Evolutionary conservation across 805 yeast genomes (phyloP), one percentile per base, ranked within the genome.

Genomic region (Saccharomycopsis fibuligera): DNA sequence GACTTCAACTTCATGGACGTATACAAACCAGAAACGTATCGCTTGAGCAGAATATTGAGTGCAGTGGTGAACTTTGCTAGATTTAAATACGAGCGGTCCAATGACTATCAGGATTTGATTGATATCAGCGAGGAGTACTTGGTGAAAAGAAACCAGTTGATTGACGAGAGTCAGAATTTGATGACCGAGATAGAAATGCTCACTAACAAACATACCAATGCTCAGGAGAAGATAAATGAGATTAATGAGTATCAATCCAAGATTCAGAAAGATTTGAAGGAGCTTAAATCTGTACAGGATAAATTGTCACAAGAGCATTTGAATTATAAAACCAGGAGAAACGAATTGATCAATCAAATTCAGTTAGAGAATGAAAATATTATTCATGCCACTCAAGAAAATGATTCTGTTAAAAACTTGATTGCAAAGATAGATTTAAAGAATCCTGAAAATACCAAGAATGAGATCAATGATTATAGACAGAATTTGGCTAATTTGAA

Each of bases 31-130:
- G 96, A 88, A n/a, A 69, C 85, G 0, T 64, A 62, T 35, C 69
- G 95, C 50, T 70, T 78, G 1, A 68, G 79, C 53, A 68, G 91
- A 41, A 70, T 87, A 19, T 63, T 88, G 24, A 86, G 95, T 60
- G 93, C 93, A 0, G 79, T 88, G 44, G 84, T 88, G 21, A 89
- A 89, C 61, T 89, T 78, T 69, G 95, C 95, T 1, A 68, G 91
- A 49, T 88, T 85, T 59, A 73, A 95, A 56, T 95, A 86, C 57
- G 87, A 81, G 55, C 80, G 85, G 51, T 75, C 81, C 61, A 73
- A 70, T 22, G 89, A 83, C 56, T 81, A 85, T 58, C 87, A 81
- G 53, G 76, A 75, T 23, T 67, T 84, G 23, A 77, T 83, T 25
- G 66, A 72, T 5, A 68, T 71, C 40, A 75, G 80, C 51, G 84